Evolutionary conservation across 2,329 filamentous ascomycete species (phyloP), one percentile per base, ranked within the genome.

Genomic region (Xylariaceae sp.): DNA sequence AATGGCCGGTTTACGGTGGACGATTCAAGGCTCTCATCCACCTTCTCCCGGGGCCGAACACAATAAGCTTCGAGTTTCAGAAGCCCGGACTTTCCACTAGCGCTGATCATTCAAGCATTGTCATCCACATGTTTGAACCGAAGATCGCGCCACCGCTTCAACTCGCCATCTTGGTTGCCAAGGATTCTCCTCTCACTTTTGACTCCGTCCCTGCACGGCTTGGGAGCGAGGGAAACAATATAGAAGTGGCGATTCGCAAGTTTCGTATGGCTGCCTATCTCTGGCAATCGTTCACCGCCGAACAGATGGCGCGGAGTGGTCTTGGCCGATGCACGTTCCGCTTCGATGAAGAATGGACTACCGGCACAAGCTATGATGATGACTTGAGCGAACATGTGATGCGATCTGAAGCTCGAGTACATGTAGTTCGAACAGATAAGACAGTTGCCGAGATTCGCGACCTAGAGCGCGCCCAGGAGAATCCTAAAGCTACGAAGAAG

Each of bases 201-300:
- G 93, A 98, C 76, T 87, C 91, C 3, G 83, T 87, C 14, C 92
- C 92, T 1, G 86, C 91, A 52, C 85, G 90, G 45, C 78, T 84
- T 53, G 86, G 90, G 73, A 87, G 83, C 65, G 93, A 96, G 79
- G 93, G 91, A 16, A 96, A 96, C 73, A 84, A 83, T 1, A 71
- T 98, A 31, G 88, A 93, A 9, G 86, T 85, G 6, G 95, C 95
- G 0, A 82, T 96, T 48, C 86, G 85, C 68, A 99, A 99, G 72
- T 97, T 95, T 72, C 86, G 93, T 62, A 97, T 96, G 90, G 89
- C 92, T 16, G 94, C 92, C 21, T 97, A 98, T 71, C 80, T 98
- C 12, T 98, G 95, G 93, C 95, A 99, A 73, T 92, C 93, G 6
- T 98, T 96, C 69, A 98, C 94, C 0, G 92, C 91, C 6, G 95